phyloP scores from a whole-genome alignment of 129 eudicot species.

The Helichrysum umbraculigerum region DNA sequence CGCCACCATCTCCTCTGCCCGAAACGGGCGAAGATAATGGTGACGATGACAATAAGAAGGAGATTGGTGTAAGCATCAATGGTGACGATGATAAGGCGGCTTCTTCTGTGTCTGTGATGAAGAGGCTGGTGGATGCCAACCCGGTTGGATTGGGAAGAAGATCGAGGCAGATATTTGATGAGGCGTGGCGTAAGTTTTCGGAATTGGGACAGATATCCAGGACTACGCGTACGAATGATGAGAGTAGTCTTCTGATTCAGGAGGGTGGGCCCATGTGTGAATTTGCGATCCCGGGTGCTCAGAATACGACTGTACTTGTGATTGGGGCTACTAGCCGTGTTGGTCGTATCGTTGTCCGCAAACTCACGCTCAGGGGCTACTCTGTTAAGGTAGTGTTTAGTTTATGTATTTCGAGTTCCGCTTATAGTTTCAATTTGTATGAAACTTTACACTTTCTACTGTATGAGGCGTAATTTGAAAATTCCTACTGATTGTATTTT shows the following conservation, averaged over 20 bases:
- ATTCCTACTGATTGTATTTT: no score
- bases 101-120: conserved; percentile 45
- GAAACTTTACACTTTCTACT: no score
- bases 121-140: conserved; percentile 71
- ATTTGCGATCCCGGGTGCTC: conserved; percentile 93
- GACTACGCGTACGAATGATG: conserved; percentile 58
- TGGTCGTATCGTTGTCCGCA: conserved; percentile 89
- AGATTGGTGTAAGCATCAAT: background rate
- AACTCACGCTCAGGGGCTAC: conserved; percentile 98
- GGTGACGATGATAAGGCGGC: background rate
- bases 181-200: conserved; percentile 96
- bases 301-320: conserved; percentile 89
- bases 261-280: conserved; percentile 97
- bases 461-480: no score
- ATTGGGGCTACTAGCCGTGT: conserved; percentile 98
- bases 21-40: background rate
- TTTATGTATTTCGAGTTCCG: background rate
- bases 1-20: background rate
- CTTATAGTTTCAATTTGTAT: no score
- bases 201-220: conserved; percentile 94
- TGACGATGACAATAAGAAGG: background rate
- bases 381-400: conserved; percentile 58
- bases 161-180: conserved; percentile 88
- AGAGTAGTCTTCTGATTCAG: conserved; percentile 50
- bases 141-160: conserved; percentile 96